A percentile compares a stretch with the other conserved stretches of the same genome.
Conservation (phyloP, 2,329 filamentous ascomycete genomes). For the Penicillium concentricum region DNA sequence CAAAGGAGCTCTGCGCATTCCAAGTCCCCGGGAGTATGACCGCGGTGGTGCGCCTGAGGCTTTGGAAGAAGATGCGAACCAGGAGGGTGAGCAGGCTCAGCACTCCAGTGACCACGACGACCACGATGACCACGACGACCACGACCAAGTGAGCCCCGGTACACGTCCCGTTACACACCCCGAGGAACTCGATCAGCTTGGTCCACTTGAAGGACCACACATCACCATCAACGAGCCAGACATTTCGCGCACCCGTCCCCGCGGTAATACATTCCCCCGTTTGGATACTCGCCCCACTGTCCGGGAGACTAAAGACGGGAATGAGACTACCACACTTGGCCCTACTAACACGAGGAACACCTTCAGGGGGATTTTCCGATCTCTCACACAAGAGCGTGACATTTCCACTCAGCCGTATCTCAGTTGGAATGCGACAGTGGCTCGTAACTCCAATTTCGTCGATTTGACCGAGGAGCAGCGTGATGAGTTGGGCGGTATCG, state of each 20-base stretch:
- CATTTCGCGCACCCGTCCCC: constrained; percentile 33
- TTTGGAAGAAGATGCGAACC: constrained; percentile 50
- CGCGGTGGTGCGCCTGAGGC: constrained; percentile 69
- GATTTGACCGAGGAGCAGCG: constrained; percentile 86
- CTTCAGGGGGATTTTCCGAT: constrained; percentile 34
- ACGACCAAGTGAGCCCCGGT: not conserved
- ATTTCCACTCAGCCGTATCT: constrained; percentile 75
- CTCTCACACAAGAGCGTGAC: constrained; percentile 38
- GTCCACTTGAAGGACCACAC: constrained; percentile 37
- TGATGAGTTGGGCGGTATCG: constrained; percentile 92
- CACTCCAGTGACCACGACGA: constrained; percentile 26
- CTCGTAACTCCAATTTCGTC: constrained; percentile 88
- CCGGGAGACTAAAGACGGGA: constrained; percentile 31
- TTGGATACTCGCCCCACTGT: constrained; percentile 38
- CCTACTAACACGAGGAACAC: constrained; percentile 32
- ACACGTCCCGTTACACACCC: constrained; percentile 2
- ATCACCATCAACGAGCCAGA: constrained; percentile 52
- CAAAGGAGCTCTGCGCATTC: constrained; percentile 77
- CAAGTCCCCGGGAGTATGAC: constrained; percentile 87
- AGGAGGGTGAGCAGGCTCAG: constrained; percentile 26
- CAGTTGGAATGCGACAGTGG: constrained; percentile 89
- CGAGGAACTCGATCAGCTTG: constrained; percentile 24
- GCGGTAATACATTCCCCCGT: constrained; percentile 40
- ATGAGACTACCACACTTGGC: constrained; percentile 24
- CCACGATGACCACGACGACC: constrained; percentile 18